Conservation (phyloP, 805 yeast genomes). For the Candida insectalens region DNA sequence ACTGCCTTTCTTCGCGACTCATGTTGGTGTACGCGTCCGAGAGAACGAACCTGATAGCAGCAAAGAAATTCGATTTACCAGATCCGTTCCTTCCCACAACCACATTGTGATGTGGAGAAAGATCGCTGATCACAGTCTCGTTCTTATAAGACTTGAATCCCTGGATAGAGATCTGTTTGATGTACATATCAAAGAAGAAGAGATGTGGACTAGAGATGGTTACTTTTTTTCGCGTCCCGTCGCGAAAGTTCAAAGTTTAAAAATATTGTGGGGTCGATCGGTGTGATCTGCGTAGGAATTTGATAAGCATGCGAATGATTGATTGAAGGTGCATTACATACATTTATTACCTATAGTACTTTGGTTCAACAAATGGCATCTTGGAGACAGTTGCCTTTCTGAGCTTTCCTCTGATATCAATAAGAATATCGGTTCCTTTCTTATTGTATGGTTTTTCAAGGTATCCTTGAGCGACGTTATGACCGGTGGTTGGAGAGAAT, state of each 20-base stretch:
- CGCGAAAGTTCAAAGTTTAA: neutral
- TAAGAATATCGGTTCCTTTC: conserved; percentile 59
- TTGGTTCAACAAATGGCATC: conserved; percentile 75
- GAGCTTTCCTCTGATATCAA: conserved; percentile 76
- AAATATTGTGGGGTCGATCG: no score
- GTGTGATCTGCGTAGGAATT: no score
- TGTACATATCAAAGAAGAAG: conserved; percentile 6
- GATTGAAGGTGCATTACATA: neutral
- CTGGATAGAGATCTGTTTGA: conserved; percentile 52
- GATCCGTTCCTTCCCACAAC: conserved; percentile 93
- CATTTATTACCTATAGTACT: conserved; percentile 44
- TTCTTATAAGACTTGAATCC: conserved; percentile 92
- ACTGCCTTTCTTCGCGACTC: conserved; percentile 77
- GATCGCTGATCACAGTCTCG: conserved; percentile 63
- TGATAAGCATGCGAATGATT: neutral
- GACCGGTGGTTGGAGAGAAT: conserved; percentile 51
- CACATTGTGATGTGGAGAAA: conserved; percentile 79
- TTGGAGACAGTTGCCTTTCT: conserved; percentile 70
- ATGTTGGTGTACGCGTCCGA: conserved; percentile 84
- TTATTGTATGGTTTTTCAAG: conserved; percentile 63
- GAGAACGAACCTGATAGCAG: conserved; percentile 87
- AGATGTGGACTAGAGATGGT: neutral
- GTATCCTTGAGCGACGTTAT: conserved; percentile 88
- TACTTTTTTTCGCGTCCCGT: neutral
- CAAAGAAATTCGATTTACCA: conserved; percentile 91